A percentile compares a stretch with the other conserved stretches of the same genome.
Evolutionary conservation across 2,329 filamentous ascomycete species (phyloP).

Genomic region (Chrysosphaeria jannelii): DNA sequence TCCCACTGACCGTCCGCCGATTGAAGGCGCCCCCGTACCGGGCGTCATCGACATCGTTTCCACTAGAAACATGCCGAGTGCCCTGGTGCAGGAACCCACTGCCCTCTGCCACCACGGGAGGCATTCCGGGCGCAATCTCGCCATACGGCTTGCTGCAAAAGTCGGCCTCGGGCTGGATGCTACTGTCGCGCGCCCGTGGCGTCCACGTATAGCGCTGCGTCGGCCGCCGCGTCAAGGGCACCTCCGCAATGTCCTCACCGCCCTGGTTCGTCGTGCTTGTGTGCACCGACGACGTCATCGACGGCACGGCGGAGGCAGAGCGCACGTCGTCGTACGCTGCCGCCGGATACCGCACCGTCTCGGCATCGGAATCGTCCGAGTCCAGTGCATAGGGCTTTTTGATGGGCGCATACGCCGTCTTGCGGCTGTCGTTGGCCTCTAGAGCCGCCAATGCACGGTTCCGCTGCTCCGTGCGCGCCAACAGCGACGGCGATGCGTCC

Average conservation of each 20-base stretch:
- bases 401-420: constrained; percentile 6
- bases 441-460: constrained; percentile 13
- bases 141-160: constrained; percentile 27
- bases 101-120: constrained; percentile 17
- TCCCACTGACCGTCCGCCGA: constrained; percentile 38
- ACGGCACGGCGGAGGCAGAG: constrained; percentile 6
- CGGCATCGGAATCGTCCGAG: background rate
- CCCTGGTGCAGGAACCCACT: constrained; percentile 6
- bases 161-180: constrained; percentile 16
- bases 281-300: constrained; percentile 4
- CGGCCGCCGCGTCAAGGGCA: background rate
- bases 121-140: constrained; percentile 20
- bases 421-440: constrained; percentile 10
- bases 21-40: constrained; percentile 8
- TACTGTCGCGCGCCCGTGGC: constrained; percentile 9
- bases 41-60: constrained; percentile 19
- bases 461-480: constrained; percentile 22
- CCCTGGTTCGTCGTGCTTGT: constrained; percentile 4
- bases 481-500: constrained; percentile 21
- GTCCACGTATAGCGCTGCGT: constrained; percentile 5
- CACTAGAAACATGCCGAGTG: constrained; percentile 24
- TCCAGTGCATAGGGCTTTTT: background rate
- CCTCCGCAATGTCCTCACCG: constrained; percentile 3
- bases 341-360: too few relatives aligned
- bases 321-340: constrained; percentile 5